Evolutionary conservation across 192 early-diverging fungal genomes (phyloP), one percentile per base, ranked within the genome.

Genomic region (Umbelopsis sp.): DNA sequence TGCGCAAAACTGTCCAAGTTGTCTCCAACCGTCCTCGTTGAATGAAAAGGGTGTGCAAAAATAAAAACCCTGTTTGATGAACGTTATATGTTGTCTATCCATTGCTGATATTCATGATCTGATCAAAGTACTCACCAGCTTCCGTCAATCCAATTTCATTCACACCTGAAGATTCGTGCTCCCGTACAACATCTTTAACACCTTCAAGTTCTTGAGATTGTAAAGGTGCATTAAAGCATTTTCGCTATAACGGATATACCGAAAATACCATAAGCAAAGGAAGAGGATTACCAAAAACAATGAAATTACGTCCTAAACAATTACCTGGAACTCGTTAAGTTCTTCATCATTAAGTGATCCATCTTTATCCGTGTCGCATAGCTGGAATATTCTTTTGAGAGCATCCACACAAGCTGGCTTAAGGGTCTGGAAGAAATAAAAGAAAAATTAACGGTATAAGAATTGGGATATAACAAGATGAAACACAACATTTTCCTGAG

Each of bases 1-100:
- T 90, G 51, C 97, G 82, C 62, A 99, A 75, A 2, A 99, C 97
- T 45, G 95, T 95, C 98, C 98, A 99, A 24, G 98, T 98, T 6
- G 98, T 99, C 75, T 99, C 98, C 21, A 98, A 83, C 17, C 97
- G 89, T 16, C 98, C 98, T 7, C 95, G 86, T 85, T 98, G 96
- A 59, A 99, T 97, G 78, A 98, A 99, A 26, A 97, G 87, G 65
- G 92, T 92, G 75, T 99, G 96, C 45, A 99, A 83, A 74, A 93
- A 97, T 45, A 97, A 74, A 77, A 99, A 99, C 12, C 98, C 90
- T 85, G 47, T 24, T 41, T 24, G 2, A 52, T 21, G 32, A 45
- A 45, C 44, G 16, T 45, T 41, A 43, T 10, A 22, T 34, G 67
- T 14, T 38, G 24, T 43, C 38, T 16, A 4, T 38, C 36, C 8